A percentile compares a stretch with the other conserved stretches of the same genome.
Evolutionary conservation across 139 green algal species (phyloP).

Genomic region (Parachlorella kessleri): DNA sequence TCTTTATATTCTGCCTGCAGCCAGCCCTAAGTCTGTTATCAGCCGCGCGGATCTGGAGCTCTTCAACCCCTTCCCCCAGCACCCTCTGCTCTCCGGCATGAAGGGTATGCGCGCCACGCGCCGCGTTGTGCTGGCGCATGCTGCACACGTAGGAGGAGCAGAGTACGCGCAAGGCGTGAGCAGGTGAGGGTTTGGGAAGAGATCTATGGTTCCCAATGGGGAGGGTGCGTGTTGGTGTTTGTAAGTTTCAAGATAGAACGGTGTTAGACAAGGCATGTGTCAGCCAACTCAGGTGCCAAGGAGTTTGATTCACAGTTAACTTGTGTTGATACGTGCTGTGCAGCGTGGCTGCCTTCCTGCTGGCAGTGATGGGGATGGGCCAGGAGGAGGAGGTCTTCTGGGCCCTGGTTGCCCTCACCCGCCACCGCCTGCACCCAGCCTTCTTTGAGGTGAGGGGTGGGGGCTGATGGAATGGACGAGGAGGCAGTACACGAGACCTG

Average conservation of each 20-base stretch:
- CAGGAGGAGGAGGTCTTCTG: conserved; percentile 54
- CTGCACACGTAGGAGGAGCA: conserved; percentile 3
- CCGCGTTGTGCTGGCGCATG: conserved; percentile 10
- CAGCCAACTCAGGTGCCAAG: too few species aligned
- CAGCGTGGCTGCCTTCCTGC: conserved; percentile 36
- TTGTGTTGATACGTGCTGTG: background rate
- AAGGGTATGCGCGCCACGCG: background rate
- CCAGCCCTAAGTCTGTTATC: background rate
- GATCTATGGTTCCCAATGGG: conserved; percentile 18
- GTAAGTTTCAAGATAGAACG: too few species aligned
- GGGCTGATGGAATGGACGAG: too few species aligned
- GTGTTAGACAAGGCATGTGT: too few species aligned
- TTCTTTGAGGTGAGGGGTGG: background rate
- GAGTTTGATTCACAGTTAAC: background rate
- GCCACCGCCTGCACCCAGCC: conserved; percentile 21
- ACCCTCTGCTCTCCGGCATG: background rate
- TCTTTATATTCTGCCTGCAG: background rate
- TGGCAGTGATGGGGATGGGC: conserved; percentile 34
- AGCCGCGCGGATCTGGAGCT: background rate
- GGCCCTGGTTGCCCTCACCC: conserved; percentile 39
- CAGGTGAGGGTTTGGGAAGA: conserved; percentile 27
- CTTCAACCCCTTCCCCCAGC: background rate
- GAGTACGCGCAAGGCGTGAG: conserved; percentile 12
- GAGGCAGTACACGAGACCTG: too few species aligned
- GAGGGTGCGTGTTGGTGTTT: conserved; percentile 11